These are phyloP conservation scores for Fonsecaea monophora DNA, from an alignment of 2,329 filamentous ascomycete species.

Conservation along the genomic window DNA sequence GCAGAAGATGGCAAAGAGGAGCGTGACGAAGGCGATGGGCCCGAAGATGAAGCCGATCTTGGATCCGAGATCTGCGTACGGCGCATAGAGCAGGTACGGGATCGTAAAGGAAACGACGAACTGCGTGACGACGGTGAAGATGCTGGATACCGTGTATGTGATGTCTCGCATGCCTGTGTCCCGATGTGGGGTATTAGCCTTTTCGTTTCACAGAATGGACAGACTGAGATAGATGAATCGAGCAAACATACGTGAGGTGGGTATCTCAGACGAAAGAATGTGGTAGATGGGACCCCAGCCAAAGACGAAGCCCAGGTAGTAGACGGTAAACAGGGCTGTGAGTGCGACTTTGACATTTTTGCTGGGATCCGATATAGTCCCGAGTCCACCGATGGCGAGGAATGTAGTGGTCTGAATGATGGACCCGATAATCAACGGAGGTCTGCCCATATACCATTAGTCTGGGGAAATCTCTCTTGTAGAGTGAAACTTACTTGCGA, in stretches of 20 bases:
- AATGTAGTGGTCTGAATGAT: constrained; percentile 25
- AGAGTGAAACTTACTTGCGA: constrained; percentile 32
- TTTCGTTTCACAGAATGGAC: background rate
- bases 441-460: constrained; percentile 19
- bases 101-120: constrained; percentile 47
- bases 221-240: background rate
- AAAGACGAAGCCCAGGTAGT: constrained; percentile 23
- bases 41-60: constrained; percentile 51
- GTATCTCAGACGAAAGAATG: constrained; percentile 34
- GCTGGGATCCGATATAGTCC: constrained; percentile 15
- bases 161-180: constrained; percentile 41
- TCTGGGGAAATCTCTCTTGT: constrained; percentile 22
- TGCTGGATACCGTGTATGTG: constrained; percentile 44
- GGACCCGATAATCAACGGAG: constrained; percentile 30
- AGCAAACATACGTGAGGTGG: constrained; percentile 28
- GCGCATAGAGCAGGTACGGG: constrained; percentile 49
- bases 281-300: constrained; percentile 32
- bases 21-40: constrained; percentile 37
- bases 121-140: constrained; percentile 45
- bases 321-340: constrained; percentile 28
- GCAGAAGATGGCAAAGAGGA: constrained; percentile 31
- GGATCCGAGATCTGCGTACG: constrained; percentile 46
- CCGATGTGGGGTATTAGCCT: background rate
- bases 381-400: constrained; percentile 33
- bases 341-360: constrained; percentile 24